phyloP scores from a whole-genome alignment of 1,139 yeast species.

The Zygosaccharomyces sapae region DNA sequence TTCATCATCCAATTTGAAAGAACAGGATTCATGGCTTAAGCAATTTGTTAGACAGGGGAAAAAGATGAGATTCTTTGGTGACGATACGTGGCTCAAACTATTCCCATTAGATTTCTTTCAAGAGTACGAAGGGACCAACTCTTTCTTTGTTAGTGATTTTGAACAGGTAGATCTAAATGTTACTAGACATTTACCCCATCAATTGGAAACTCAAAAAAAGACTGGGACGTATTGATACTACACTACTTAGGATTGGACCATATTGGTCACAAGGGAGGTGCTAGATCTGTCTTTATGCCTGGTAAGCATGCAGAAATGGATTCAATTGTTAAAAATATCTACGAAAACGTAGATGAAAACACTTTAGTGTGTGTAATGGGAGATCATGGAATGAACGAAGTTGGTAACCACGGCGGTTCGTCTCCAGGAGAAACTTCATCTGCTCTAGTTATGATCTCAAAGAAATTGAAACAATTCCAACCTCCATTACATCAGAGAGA shows the following conservation, averaged over 20 bases:
- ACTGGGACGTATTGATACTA: conserved; percentile 83
- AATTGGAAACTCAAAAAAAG: conserved; percentile 38
- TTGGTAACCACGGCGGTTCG: conserved; percentile 95
- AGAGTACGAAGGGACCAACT: conserved; percentile 78
- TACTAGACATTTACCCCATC: conserved; percentile 63
- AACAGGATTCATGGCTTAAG: conserved; percentile 82
- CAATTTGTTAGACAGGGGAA: conserved; percentile 52
- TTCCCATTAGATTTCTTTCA: conserved; percentile 62
- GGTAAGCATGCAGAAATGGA: conserved; percentile 86
- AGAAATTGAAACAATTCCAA: conserved; percentile 43
- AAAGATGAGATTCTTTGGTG: conserved; percentile 82
- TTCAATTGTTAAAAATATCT: conserved; percentile 51
- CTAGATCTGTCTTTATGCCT: conserved; percentile 73
- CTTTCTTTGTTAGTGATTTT: conserved; percentile 91
- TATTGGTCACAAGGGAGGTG: conserved; percentile 97
- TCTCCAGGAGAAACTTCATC: conserved; percentile 89
- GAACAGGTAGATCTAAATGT: conserved; percentile 92
- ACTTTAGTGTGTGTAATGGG: conserved; percentile 79
- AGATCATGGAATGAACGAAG: conserved; percentile 89
- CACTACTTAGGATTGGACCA: conserved; percentile 95
- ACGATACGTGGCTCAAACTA: conserved; percentile 93
- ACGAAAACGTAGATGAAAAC: conserved; percentile 46
- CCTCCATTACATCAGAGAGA: conserved; percentile 20
- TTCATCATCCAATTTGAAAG: conserved; percentile 63
- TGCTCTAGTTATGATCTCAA: conserved; percentile 66